phyloP scores from a whole-genome alignment of 2,329 filamentous ascomycete genomes.

The Fusarium multiceps region DNA sequence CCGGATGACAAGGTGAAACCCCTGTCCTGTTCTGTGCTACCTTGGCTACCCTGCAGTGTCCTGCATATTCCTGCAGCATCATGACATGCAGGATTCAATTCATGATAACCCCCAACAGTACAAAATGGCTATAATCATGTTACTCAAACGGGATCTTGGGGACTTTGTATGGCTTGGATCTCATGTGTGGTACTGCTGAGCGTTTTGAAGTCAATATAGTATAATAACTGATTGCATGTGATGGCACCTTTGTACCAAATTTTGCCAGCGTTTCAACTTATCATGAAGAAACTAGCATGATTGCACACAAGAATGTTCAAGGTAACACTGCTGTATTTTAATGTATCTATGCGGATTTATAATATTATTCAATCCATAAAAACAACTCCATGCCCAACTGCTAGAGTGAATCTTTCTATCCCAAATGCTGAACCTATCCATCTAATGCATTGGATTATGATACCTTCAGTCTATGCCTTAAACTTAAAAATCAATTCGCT shows the following conservation, averaged over 20 bases:
- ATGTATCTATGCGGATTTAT: slow-evolving; percentile 1
- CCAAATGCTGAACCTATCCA: slow-evolving; percentile 17
- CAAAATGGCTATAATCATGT: neutral
- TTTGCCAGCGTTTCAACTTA: neutral
- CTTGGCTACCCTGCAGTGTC: neutral
- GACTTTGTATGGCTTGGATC: neutral
- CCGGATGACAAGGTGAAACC: neutral
- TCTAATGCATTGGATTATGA: slow-evolving; percentile 26
- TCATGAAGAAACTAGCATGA: neutral
- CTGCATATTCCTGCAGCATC: neutral
- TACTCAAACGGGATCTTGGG: neutral
- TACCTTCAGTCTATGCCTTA: slow-evolving; percentile 24
- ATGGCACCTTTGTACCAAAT: neutral
- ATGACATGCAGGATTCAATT: neutral
- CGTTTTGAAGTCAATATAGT: too few relatives aligned
- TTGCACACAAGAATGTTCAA: neutral
- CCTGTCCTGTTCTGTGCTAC: neutral
- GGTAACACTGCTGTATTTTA: slow-evolving; percentile 1
- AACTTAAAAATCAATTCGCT: slow-evolving; percentile 34
- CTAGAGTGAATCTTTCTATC: slow-evolving; percentile 8
- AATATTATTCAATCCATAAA: neutral
- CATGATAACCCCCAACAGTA: neutral
- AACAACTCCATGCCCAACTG: slow-evolving; percentile 5
- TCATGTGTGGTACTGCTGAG: neutral
- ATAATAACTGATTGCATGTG: neutral